phyloP scores from a whole-genome alignment of 2,329 filamentous ascomycete genomes.

The Colletotrichum sp. region DNA sequence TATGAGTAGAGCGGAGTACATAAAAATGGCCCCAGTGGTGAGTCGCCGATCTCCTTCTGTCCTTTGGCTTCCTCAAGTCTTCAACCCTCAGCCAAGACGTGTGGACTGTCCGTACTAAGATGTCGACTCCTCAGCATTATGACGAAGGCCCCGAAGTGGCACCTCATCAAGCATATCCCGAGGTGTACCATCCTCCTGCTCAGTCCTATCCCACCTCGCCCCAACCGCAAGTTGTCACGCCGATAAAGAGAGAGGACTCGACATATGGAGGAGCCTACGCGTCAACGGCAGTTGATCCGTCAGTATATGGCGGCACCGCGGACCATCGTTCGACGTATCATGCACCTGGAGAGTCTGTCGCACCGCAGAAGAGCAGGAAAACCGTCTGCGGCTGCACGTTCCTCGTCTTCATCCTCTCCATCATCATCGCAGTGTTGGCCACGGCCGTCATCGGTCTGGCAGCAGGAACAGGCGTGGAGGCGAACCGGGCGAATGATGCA shows the following conservation, averaged over 20 bases:
- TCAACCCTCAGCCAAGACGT: not conserved
- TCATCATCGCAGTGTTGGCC: slow-evolving; percentile 42
- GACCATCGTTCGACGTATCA: not conserved
- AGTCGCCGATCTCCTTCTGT: not conserved
- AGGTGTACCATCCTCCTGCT: slow-evolving; percentile 14
- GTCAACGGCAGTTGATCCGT: slow-evolving; percentile 2
- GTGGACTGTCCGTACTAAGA: not conserved
- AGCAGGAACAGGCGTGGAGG: slow-evolving; percentile 46
- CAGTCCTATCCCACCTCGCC: slow-evolving; percentile 2
- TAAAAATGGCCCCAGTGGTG: slow-evolving; percentile 12
- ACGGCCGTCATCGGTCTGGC: slow-evolving; percentile 49
- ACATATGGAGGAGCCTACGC: not conserved
- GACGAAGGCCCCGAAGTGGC: slow-evolving; percentile 20
- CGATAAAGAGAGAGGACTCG: slow-evolving; percentile 6
- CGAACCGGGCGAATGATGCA: slow-evolving; percentile 42
- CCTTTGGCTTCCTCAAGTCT: not conserved
- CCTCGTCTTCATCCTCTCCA: slow-evolving; percentile 44
- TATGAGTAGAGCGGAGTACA: slow-evolving; percentile 6
- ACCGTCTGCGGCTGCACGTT: slow-evolving; percentile 31
- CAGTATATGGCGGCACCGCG: slow-evolving; percentile 1
- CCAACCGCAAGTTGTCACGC: slow-evolving; percentile 2
- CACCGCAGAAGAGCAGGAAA: not conserved
- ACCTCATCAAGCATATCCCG: slow-evolving; percentile 8
- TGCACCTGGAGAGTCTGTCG: not conserved
- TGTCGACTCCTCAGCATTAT: slow-evolving; percentile 1